phyloP scores from a whole-genome alignment of 2,329 filamentous ascomycete genomes.

The Graphiopsis chlorocephala region DNA sequence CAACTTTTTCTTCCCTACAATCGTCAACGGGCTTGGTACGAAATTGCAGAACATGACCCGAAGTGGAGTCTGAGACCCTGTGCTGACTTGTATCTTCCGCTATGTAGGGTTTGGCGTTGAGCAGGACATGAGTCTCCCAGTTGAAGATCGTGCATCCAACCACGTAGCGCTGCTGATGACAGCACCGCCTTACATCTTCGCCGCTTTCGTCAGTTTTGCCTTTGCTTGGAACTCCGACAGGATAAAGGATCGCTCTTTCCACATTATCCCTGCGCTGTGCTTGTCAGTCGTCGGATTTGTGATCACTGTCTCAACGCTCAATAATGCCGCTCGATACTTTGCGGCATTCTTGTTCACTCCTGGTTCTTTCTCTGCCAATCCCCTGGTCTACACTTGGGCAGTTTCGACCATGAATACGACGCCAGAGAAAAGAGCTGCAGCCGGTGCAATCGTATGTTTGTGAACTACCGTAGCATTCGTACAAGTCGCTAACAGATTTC shows the following conservation, averaged over 20 bases:
- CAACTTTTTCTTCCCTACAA: slow-evolving; percentile 2
- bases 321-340: slow-evolving; percentile 24
- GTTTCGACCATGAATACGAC: slow-evolving; percentile 35
- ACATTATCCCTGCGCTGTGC: slow-evolving; percentile 2
- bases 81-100: neutral
- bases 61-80: neutral
- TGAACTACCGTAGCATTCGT: slow-evolving; percentile 22
- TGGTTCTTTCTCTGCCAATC: slow-evolving; percentile 37
- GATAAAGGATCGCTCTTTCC: slow-evolving; percentile 3
- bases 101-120: neutral
- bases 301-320: slow-evolving; percentile 4
- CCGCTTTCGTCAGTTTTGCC: neutral
- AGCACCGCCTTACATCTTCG: slow-evolving; percentile 62
- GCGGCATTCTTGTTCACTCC: slow-evolving; percentile 36
- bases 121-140: neutral
- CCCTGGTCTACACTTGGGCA: slow-evolving; percentile 38
- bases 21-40: neutral
- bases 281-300: slow-evolving; percentile 6
- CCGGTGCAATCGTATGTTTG: slow-evolving; percentile 37
- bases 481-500: slow-evolving; percentile 37
- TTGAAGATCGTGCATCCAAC: neutral
- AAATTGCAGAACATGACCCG: neutral
- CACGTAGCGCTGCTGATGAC: slow-evolving; percentile 39
- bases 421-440: slow-evolving; percentile 40
- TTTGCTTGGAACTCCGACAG: slow-evolving; percentile 10